Evolutionary conservation across 2,329 filamentous ascomycete genomes (phyloP).

Genomic region (Diaporthe capsici): DNA sequence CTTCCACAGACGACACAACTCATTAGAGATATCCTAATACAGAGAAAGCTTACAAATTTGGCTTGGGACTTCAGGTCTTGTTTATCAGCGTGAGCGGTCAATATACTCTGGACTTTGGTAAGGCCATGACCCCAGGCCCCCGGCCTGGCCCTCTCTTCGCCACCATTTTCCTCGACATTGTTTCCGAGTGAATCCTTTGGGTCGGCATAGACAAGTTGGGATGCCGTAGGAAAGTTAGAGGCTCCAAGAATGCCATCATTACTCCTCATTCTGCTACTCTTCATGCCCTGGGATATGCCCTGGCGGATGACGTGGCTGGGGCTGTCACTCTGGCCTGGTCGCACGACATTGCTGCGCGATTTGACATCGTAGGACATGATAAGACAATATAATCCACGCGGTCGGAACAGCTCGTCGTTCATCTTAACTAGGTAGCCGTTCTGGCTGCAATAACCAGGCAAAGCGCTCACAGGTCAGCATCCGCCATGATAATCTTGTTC

Average conservation of each 20-base stretch:
- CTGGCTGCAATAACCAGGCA: neutral
- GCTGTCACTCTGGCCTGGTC: neutral
- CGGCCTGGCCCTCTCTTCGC: neutral
- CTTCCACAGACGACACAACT: neutral
- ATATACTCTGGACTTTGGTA: no score
- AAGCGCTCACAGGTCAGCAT: neutral
- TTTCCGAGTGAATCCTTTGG: neutral
- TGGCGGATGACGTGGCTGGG: neutral
- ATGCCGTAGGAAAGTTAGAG: neutral
- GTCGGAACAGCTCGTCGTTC: neutral
- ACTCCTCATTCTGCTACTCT: neutral
- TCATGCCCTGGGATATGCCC: neutral
- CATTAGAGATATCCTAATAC: neutral
- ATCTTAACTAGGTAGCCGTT: neutral
- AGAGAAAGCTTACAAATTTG: neutral
- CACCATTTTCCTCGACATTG: no score
- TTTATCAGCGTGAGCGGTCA: neutral
- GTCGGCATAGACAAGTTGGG: neutral
- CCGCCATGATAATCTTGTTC: neutral
- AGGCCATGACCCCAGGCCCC: neutral
- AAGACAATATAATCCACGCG: neutral
- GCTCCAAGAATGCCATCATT: neutral
- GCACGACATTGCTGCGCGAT: neutral
- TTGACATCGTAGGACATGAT: conserved; percentile 11
- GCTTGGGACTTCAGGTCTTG: neutral